These are phyloP conservation scores for Panaeolus cyanescens DNA, from an alignment of 768 basidiomycete species.

Conservation along the genomic window DNA sequence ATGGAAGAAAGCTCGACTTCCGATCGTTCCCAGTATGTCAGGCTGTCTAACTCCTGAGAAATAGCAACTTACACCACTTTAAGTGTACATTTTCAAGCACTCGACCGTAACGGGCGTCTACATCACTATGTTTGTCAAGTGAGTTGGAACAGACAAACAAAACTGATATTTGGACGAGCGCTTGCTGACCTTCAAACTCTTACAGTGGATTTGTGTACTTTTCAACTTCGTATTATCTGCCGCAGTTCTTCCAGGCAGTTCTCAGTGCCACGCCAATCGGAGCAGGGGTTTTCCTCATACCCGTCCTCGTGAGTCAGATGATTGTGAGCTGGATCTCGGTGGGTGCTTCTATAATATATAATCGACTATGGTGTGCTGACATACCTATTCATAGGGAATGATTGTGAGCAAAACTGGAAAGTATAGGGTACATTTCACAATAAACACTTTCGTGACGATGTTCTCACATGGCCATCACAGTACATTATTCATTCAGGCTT, in stretches of 20 bases:
- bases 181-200: conserved; percentile 4
- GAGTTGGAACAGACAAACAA: conserved; percentile 13
- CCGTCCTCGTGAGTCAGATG: conserved; percentile 67
- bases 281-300: conserved; percentile 62
- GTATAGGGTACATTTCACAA: conserved; percentile 45
- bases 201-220: conserved; percentile 61
- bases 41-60: background rate
- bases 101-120: conserved; percentile 69
- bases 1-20: conserved; percentile 67
- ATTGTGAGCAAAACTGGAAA: conserved; percentile 64
- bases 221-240: conserved; percentile 70
- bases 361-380: background rate
- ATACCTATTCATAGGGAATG: conserved; percentile 45
- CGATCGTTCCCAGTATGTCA: conserved; percentile 68
- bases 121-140: conserved; percentile 71
- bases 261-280: conserved; percentile 66
- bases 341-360: conserved; percentile 17
- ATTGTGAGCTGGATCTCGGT: conserved; percentile 56
- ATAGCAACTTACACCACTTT: background rate
- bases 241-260: conserved; percentile 76
- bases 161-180: background rate
- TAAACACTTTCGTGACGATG: background rate
- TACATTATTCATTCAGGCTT: conserved; percentile 66
- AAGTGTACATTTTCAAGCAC: conserved; percentile 75
- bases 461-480: conserved; percentile 27